These are phyloP conservation scores for Sanghuangporus weigelae DNA, from an alignment of 1,284 basidiomycete species.

Conservation along the genomic window DNA sequence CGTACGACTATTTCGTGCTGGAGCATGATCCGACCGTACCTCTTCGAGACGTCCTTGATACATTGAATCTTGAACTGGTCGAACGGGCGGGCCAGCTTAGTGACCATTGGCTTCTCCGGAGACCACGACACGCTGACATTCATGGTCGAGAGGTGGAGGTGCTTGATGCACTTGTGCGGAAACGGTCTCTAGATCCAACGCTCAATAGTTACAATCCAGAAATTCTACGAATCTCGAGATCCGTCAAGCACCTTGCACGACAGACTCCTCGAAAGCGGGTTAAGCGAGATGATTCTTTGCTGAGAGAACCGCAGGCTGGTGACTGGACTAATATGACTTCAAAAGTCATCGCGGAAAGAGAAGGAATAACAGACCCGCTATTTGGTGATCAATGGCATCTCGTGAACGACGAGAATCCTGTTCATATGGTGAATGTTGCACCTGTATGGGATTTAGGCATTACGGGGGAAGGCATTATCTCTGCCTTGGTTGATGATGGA, in stretches of 20 bases:
- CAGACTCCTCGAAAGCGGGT: slow-evolving; percentile 59
- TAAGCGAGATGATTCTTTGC: slow-evolving; percentile 40
- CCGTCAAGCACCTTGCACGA: slow-evolving; percentile 51
- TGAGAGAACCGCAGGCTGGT: slow-evolving; percentile 54
- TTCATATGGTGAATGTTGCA: slow-evolving; percentile 83
- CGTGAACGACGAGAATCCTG: slow-evolving; percentile 68
- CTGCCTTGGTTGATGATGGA: slow-evolving; percentile 94
- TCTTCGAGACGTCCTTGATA: slow-evolving; percentile 49
- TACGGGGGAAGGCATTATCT: slow-evolving; percentile 82
- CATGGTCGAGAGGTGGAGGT: slow-evolving; percentile 17
- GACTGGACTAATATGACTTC: slow-evolving; percentile 30
- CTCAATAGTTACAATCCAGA: slow-evolving; percentile 31
- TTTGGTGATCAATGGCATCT: slow-evolving; percentile 93
- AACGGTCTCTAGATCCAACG: slow-evolving; percentile 32
- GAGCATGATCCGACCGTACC: slow-evolving; percentile 63
- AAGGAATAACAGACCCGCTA: slow-evolving; percentile 83
- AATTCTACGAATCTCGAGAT: slow-evolving; percentile 18
- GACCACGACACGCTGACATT: slow-evolving; percentile 31
- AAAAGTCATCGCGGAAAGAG: slow-evolving; percentile 50
- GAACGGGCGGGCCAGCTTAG: slow-evolving; percentile 83
- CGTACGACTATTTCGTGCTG: slow-evolving; percentile 89
- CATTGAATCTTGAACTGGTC: slow-evolving; percentile 80
- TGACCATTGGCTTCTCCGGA: slow-evolving; percentile 84
- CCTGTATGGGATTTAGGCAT: slow-evolving; percentile 84
- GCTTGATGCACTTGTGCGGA: slow-evolving; percentile 35